Evolutionary conservation across 306 rosid species (phyloP).

Genomic region (Prunus campanulata): DNA sequence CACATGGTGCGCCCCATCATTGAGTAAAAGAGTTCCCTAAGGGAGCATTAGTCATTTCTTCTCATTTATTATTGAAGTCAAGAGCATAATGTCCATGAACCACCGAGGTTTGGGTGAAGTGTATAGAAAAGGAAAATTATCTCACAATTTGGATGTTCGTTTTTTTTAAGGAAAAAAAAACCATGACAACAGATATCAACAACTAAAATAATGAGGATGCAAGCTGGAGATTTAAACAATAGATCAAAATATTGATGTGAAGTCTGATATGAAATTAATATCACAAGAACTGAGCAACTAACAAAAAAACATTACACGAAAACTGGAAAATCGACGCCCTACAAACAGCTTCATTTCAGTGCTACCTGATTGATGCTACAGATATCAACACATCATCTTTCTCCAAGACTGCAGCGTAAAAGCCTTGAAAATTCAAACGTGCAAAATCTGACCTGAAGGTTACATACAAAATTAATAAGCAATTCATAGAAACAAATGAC

Average conservation of each 20-base stretch:
- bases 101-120: neutral
- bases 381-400: conserved; percentile 80
- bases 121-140: neutral
- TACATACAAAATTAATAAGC: conserved; percentile 19
- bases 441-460: conserved; percentile 85
- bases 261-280: neutral
- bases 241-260: neutral
- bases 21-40: neutral
- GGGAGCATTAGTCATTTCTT: neutral
- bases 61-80: neutral
- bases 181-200: neutral
- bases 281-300: neutral
- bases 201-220: neutral
- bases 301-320: neutral
- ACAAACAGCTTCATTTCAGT: neutral
- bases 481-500: conserved; percentile 13
- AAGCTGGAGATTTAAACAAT: neutral
- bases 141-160: neutral
- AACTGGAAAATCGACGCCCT: neutral
- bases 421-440: conserved; percentile 90
- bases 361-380: conserved; percentile 91
- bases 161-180: neutral
- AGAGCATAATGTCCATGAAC: neutral
- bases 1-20: neutral
- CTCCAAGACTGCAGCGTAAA: conserved; percentile 83